Percentiles rank a stretch among this genome's conserved stretches.
phyloP scores from a whole-genome alignment of 148 eudicot species.

The Vaccinium macrocarpon region DNA sequence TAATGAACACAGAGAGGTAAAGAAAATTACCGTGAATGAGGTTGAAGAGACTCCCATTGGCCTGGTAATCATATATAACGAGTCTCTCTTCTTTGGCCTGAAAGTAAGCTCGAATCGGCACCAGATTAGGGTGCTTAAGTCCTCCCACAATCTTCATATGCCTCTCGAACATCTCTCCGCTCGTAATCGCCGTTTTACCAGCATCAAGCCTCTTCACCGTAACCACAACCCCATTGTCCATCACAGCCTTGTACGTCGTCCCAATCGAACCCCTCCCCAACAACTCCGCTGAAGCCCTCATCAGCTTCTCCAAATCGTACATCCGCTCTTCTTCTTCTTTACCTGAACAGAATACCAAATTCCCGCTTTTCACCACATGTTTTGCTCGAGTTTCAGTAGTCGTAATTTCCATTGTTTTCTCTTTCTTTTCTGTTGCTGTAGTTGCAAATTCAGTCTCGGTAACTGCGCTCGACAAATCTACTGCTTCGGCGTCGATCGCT shows the following conservation, averaged over 20 bases:
- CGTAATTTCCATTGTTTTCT: slow-evolving; percentile 14
- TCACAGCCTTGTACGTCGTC: slow-evolving; percentile 77
- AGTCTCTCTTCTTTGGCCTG: slow-evolving; percentile 77
- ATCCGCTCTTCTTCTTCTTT: slow-evolving; percentile 25
- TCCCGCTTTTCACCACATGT: slow-evolving; percentile 37
- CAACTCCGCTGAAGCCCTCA: slow-evolving; percentile 91
- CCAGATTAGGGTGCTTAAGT: slow-evolving; percentile 80
- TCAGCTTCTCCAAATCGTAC: slow-evolving; percentile 64
- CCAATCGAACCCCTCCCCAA: slow-evolving; percentile 81
- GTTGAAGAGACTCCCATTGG: slow-evolving; percentile 86
- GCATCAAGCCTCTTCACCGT: slow-evolving; percentile 83
- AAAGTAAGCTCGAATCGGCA: slow-evolving; percentile 73
- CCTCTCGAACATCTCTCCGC: slow-evolving; percentile 52
- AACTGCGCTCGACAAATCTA: background rate
- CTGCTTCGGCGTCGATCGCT: background rate
- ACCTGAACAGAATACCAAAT: slow-evolving; percentile 54
- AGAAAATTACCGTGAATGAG: slow-evolving; percentile 65
- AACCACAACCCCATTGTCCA: slow-evolving; percentile 54
- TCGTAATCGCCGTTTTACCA: slow-evolving; percentile 42
- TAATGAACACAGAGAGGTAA: background rate
- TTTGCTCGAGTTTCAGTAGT: background rate
- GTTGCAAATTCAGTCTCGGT: background rate
- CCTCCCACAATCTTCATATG: slow-evolving; percentile 67
- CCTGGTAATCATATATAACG: slow-evolving; percentile 70
- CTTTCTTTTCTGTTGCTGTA: background rate